phyloP scores from a whole-genome alignment of 805 yeast species.

The Candida nanaspora region DNA sequence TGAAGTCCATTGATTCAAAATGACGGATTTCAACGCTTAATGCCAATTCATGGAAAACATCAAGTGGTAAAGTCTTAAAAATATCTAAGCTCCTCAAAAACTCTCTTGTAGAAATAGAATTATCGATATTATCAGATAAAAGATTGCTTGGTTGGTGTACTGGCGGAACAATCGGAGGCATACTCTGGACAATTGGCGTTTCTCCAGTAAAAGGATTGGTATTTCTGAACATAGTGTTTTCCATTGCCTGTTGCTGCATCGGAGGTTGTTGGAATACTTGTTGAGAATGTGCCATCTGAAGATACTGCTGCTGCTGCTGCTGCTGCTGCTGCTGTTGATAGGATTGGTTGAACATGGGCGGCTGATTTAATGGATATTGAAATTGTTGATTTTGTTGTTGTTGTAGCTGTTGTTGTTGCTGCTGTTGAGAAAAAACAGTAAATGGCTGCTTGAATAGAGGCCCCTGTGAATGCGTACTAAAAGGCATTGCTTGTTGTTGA shows the following conservation, averaged over 20 bases:
- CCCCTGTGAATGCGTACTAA: neutral
- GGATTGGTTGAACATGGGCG: neutral
- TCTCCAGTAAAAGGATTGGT: neutral
- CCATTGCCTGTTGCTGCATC: neutral
- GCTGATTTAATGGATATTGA: neutral
- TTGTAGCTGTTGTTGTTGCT: neutral
- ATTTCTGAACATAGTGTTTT: neutral
- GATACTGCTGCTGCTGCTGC: neutral
- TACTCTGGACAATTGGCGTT: neutral
- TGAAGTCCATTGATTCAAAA: constrained; percentile 49
- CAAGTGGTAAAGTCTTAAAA: constrained; percentile 49
- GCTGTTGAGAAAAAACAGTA: neutral
- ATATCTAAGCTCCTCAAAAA: constrained; percentile 52
- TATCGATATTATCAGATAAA: constrained; percentile 36
- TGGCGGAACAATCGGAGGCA: neutral
- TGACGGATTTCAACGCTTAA: constrained; percentile 51
- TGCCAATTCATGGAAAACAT: constrained; percentile 58
- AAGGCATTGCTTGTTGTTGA: neutral
- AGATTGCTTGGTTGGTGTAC: neutral
- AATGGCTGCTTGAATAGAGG: neutral
- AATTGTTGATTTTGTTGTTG: neutral
- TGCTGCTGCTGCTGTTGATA: neutral
- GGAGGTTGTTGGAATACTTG: neutral
- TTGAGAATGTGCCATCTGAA: neutral
- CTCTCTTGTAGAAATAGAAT: constrained; percentile 45